Evolutionary conservation across 768 basidiomycete genomes (phyloP).

Genomic region (Lentinus brumalis): DNA sequence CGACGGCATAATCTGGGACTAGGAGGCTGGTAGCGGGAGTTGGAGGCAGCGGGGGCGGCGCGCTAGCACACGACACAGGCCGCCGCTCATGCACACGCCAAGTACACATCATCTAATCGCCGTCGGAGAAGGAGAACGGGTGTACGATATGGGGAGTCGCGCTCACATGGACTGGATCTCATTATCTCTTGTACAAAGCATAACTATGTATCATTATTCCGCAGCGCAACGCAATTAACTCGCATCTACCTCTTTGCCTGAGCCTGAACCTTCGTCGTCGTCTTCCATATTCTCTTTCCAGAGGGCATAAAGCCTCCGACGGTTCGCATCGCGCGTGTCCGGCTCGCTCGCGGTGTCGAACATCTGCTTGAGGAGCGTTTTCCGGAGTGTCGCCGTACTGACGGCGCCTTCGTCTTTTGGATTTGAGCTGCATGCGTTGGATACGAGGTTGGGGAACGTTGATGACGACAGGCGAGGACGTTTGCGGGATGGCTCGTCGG

Average conservation of each 20-base stretch:
- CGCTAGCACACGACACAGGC: background rate
- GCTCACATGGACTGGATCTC: too few species aligned
- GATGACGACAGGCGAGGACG: constrained; percentile 45
- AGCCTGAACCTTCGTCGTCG: constrained; percentile 33
- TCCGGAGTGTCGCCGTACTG: constrained; percentile 43
- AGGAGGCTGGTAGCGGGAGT: background rate
- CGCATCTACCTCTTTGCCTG: constrained; percentile 11
- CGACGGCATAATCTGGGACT: constrained; percentile 22
- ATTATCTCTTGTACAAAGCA: constrained; percentile 11
- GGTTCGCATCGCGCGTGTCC: constrained; percentile 75
- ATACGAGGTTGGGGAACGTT: constrained; percentile 47
- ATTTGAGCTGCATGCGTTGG: constrained; percentile 54
- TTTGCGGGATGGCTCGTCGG: constrained; percentile 47
- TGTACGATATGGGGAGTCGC: background rate
- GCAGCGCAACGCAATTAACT: constrained; percentile 9
- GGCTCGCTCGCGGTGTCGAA: constrained; percentile 76
- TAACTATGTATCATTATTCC: constrained; percentile 7
- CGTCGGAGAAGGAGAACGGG: too few species aligned
- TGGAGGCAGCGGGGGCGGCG: background rate
- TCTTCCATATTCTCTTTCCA: constrained; percentile 66
- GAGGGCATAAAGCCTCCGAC: constrained; percentile 80
- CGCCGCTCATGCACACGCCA: background rate
- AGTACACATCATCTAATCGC: too few species aligned
- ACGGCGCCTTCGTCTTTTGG: constrained; percentile 43
- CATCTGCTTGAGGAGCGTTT: constrained; percentile 57